phyloP scores from a whole-genome alignment of 225 moss, liverwort and hornwort species.

The Pseudisothecium myosuroides region DNA sequence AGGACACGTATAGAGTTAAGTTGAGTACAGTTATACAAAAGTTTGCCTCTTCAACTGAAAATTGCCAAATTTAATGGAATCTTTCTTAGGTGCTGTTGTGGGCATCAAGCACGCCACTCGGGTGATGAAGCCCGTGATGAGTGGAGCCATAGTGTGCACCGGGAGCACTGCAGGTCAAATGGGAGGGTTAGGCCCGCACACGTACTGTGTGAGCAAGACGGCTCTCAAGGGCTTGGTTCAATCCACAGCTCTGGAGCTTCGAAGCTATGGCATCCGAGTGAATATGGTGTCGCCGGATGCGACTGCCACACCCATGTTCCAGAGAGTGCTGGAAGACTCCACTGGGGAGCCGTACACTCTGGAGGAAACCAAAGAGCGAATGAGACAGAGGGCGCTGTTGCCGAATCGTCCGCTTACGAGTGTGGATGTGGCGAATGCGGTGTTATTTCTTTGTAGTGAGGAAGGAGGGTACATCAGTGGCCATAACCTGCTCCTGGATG shows the following conservation, averaged over 20 bases:
- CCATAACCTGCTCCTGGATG: slow-evolving; percentile 55
- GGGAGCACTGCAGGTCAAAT: slow-evolving; percentile 34
- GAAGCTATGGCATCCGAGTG: slow-evolving; percentile 40
- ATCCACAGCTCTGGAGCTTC: slow-evolving; percentile 57
- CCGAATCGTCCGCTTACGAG: slow-evolving; percentile 13
- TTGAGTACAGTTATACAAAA: not conserved
- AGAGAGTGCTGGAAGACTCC: slow-evolving; percentile 21
- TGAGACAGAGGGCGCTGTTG: not conserved
- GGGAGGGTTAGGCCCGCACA: slow-evolving; percentile 45
- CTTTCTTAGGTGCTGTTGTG: slow-evolving; percentile 21
- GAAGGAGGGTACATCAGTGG: slow-evolving; percentile 56
- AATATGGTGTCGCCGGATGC: slow-evolving; percentile 56
- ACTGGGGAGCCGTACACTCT: not conserved
- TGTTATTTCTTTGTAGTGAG: slow-evolving; percentile 50
- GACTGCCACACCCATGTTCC: slow-evolving; percentile 40
- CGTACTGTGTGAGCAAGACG: slow-evolving; percentile 39
- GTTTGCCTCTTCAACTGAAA: not conserved
- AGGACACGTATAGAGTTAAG: not conserved
- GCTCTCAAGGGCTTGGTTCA: slow-evolving; percentile 25
- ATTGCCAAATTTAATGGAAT: not conserved
- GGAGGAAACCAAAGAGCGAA: slow-evolving; percentile 12
- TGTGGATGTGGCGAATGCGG: slow-evolving; percentile 37
- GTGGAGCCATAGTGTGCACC: slow-evolving; percentile 51
- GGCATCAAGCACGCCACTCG: slow-evolving; percentile 64
- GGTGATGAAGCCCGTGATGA: slow-evolving; percentile 44